These are phyloP conservation scores for Microcyclospora pomicola DNA, from an alignment of 2,329 filamentous ascomycete species.

Conservation along the genomic window DNA sequence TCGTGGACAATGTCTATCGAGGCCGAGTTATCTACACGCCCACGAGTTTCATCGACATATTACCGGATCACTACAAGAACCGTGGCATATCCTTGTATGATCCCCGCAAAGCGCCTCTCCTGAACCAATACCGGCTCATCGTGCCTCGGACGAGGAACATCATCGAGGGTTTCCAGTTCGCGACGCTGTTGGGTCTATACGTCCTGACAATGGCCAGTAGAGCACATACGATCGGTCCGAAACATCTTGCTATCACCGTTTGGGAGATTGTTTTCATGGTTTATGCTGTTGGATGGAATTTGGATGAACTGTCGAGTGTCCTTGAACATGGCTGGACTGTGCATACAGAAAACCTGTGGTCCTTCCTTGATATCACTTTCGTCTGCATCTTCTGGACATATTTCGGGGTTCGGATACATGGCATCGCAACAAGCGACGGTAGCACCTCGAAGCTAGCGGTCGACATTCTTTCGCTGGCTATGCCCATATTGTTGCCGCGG, in stretches of 20 bases:
- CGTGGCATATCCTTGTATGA: slow-evolving; percentile 72
- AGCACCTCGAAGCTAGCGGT: slow-evolving; percentile 37
- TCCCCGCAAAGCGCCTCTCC: slow-evolving; percentile 56
- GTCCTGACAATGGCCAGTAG: slow-evolving; percentile 58
- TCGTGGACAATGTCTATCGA: slow-evolving; percentile 70
- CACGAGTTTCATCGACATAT: slow-evolving; percentile 66
- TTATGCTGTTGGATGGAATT: slow-evolving; percentile 64
- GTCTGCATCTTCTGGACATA: slow-evolving; percentile 58
- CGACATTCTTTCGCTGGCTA: slow-evolving; percentile 65
- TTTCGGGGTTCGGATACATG: slow-evolving; percentile 52
- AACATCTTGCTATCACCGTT: slow-evolving; percentile 24
- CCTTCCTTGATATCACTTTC: slow-evolving; percentile 71
- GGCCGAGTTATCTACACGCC: slow-evolving; percentile 73
- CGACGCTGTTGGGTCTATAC: slow-evolving; percentile 55
- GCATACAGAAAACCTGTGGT: slow-evolving; percentile 80
- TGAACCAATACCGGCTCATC: slow-evolving; percentile 76
- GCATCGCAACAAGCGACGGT: slow-evolving; percentile 37
- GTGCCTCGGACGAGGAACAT: slow-evolving; percentile 66
- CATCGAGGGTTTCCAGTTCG: slow-evolving; percentile 62
- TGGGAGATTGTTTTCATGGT: slow-evolving; percentile 56
- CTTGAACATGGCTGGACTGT: slow-evolving; percentile 66
- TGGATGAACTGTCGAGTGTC: slow-evolving; percentile 66
- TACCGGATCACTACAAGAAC: slow-evolving; percentile 75
- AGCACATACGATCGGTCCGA: slow-evolving; percentile 33
- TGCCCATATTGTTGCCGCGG: slow-evolving; percentile 63